phyloP scores from a whole-genome alignment of 352 stramenopile genomes.

The Pythium sukuiense region DNA sequence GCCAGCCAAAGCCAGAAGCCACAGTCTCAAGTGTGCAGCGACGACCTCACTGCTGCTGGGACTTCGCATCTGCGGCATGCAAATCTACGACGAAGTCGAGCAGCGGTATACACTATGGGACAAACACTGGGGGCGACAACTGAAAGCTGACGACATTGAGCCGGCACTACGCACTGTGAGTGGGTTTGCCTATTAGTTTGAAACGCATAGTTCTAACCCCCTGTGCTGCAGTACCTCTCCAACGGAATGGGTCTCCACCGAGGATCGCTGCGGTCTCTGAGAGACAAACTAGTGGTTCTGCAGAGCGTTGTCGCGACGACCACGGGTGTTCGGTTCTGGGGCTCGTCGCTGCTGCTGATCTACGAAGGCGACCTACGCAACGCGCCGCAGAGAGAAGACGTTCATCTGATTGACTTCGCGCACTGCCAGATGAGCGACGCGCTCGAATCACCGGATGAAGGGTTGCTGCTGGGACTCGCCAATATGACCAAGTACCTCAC shows the following conservation, averaged over 20 bases:
- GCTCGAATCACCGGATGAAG: conserved; percentile 55
- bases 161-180: conserved; percentile 63
- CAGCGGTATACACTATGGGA: conserved; percentile 71
- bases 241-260: conserved; percentile 42
- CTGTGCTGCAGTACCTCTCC: conserved; percentile 53
- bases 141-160: conserved; percentile 54
- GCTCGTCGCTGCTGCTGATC: conserved; percentile 68
- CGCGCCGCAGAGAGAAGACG: conserved; percentile 32
- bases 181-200: background rate
- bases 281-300: conserved; percentile 45
- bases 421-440: conserved; percentile 68
- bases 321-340: conserved; percentile 70
- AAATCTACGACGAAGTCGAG: conserved; percentile 66
- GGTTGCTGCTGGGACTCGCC: conserved; percentile 59
- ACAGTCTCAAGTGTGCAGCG: conserved; percentile 70
- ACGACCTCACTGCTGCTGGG: conserved; percentile 71
- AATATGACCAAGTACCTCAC: conserved; percentile 58
- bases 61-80: conserved; percentile 78
- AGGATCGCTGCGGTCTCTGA: conserved; percentile 44
- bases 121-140: conserved; percentile 74
- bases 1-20: conserved; percentile 63
- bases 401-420: conserved; percentile 79
- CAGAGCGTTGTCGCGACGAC: conserved; percentile 44
- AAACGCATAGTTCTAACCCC: background rate
- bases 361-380: conserved; percentile 64